Percentiles rank a stretch among this genome's conserved stretches.
phyloP scores from a whole-genome alignment of 148 eudicot species.

The Pouteria glomerata region DNA sequence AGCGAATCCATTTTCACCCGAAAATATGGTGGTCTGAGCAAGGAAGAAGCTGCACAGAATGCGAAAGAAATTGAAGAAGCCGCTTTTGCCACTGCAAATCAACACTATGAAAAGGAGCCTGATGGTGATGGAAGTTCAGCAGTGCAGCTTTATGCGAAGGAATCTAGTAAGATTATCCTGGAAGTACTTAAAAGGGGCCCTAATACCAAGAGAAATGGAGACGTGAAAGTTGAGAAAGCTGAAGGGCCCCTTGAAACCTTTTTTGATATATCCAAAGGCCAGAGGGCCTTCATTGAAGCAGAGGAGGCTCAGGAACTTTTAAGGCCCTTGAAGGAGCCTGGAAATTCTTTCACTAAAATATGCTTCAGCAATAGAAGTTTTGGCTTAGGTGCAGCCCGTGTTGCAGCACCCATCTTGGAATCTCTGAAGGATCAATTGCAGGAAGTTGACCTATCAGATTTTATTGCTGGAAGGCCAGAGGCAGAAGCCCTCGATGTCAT shows the following conservation, averaged over 20 bases:
- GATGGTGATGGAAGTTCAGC: slow-evolving; percentile 73
- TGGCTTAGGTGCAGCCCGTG: slow-evolving; percentile 46
- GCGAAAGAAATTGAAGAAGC: slow-evolving; percentile 48
- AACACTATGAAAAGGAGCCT: slow-evolving; percentile 54
- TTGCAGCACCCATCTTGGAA: slow-evolving; percentile 40
- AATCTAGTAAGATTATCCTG: slow-evolving; percentile 50
- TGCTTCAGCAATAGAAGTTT: slow-evolving; percentile 73
- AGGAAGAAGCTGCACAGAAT: slow-evolving; percentile 42
- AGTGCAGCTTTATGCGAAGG: slow-evolving; percentile 61
- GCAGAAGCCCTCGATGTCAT: slow-evolving; percentile 57
- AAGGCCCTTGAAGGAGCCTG: slow-evolving; percentile 37
- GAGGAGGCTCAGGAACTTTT: slow-evolving; percentile 46
- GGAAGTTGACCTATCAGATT: slow-evolving; percentile 61
- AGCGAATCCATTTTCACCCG: slow-evolving; percentile 47
- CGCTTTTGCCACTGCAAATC: slow-evolving; percentile 43
- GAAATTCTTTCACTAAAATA: slow-evolving; percentile 43
- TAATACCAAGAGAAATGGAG: slow-evolving; percentile 18
- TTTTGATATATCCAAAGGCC: slow-evolving; percentile 62
- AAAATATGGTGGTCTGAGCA: slow-evolving; percentile 44
- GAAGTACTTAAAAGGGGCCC: slow-evolving; percentile 48
- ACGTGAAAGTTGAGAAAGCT: slow-evolving; percentile 22
- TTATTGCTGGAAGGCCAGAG: slow-evolving; percentile 63
- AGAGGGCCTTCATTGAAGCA: slow-evolving; percentile 49
- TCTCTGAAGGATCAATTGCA: slow-evolving; percentile 44
- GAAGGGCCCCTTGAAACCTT: slow-evolving; percentile 17